A percentile compares a stretch with the other conserved stretches of the same genome.
Evolutionary conservation across 1,284 basidiomycete species (phyloP).

Genomic region (Amylostereum chailletii): DNA sequence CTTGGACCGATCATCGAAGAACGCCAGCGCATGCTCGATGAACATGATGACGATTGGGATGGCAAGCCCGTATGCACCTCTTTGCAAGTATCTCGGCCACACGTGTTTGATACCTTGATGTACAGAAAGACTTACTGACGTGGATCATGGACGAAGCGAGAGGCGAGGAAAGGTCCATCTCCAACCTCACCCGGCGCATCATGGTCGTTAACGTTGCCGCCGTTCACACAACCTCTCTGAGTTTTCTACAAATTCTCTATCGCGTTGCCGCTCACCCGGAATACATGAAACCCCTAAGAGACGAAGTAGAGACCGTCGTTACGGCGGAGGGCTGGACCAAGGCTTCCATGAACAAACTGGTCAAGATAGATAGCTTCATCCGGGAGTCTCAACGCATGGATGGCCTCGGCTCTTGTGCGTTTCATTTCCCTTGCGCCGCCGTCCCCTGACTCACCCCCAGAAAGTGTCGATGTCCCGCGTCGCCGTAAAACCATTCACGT

Average conservation of each 20-base stretch:
- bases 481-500: slow-evolving; percentile 27
- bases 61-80: slow-evolving; percentile 10
- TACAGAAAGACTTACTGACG: slow-evolving; percentile 33
- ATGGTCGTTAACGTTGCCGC: slow-evolving; percentile 36
- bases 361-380: slow-evolving; percentile 9
- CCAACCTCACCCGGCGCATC: slow-evolving; percentile 27
- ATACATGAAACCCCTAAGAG: slow-evolving; percentile 26
- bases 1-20: slow-evolving; percentile 12
- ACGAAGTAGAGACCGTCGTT: slow-evolving; percentile 25
- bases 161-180: slow-evolving; percentile 22
- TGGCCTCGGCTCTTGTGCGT: not conserved
- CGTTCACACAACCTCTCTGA: slow-evolving; percentile 31
- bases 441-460: not conserved
- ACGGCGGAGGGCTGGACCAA: slow-evolving; percentile 27
- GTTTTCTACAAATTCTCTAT: slow-evolving; percentile 27
- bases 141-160: slow-evolving; percentile 35
- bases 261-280: slow-evolving; percentile 28
- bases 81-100: not conserved
- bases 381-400: slow-evolving; percentile 4
- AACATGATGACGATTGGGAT: slow-evolving; percentile 7
- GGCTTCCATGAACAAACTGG: slow-evolving; percentile 20
- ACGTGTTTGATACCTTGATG: not conserved
- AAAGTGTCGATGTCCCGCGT: slow-evolving; percentile 26
- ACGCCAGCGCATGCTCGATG: slow-evolving; percentile 10
- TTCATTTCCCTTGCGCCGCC: not conserved